Evolutionary conservation across 2,329 filamentous ascomycete genomes (phyloP).

Genomic region (Beauveria varroae): DNA sequence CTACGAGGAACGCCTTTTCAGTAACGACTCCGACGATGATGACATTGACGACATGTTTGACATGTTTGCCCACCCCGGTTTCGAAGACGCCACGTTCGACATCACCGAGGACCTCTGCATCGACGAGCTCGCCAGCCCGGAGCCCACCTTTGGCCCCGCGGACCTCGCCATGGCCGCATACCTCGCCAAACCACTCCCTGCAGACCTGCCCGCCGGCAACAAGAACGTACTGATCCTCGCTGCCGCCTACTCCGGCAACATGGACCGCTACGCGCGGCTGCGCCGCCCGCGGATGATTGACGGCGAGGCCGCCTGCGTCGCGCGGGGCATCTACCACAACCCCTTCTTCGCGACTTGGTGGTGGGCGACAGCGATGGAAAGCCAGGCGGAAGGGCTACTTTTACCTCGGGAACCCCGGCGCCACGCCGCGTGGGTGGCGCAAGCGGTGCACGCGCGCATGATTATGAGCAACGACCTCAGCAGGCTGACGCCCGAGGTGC

Average conservation of each 20-base stretch:
- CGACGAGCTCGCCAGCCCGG: not conserved
- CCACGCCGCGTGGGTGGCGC: not conserved
- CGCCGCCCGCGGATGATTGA: constrained; percentile 20
- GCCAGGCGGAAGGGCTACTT: no score
- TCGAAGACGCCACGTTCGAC: constrained; percentile 14
- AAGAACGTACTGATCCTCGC: constrained; percentile 30
- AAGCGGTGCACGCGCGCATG: constrained; percentile 19
- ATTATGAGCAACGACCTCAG: constrained; percentile 24
- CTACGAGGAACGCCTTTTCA: not conserved
- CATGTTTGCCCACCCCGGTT: not conserved
- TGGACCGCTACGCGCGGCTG: constrained; percentile 31
- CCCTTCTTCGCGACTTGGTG: constrained; percentile 29
- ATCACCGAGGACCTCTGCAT: constrained; percentile 6
- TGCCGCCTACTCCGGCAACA: constrained; percentile 29
- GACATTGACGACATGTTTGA: not conserved
- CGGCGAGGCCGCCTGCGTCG: constrained; percentile 20
- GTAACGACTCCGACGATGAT: not conserved
- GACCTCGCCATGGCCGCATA: constrained; percentile 14
- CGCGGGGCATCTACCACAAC: constrained; percentile 30
- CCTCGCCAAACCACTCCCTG: constrained; percentile 21
- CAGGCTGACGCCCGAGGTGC: not conserved
- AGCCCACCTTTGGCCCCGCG: no score
- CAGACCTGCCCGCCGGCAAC: constrained; percentile 26
- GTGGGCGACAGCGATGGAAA: not conserved
- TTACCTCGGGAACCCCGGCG: not conserved